A percentile compares a stretch with the other conserved stretches of the same genome.
Evolutionary conservation across 176 grass and related monocot species (phyloP).

Genomic region (Cenchrus purpureus): DNA sequence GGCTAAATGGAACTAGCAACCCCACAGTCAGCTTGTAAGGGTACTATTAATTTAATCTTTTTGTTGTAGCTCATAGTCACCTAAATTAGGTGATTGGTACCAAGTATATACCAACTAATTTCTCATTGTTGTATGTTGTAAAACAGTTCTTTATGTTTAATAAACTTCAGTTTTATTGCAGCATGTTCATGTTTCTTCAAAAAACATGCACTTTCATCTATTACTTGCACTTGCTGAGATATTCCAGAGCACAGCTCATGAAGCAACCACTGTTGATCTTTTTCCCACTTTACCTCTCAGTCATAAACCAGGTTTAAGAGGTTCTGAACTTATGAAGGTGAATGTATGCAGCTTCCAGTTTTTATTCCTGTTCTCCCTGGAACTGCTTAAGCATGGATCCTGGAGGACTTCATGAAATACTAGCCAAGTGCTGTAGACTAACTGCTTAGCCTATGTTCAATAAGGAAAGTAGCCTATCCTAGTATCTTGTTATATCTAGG

Average conservation of each 20-base stretch:
- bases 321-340: conserved; percentile 9
- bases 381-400: conserved; percentile 29
- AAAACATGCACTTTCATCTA: conserved; percentile 31
- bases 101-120: conserved; percentile 48
- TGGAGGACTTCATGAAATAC: background rate
- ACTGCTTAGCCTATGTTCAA: background rate
- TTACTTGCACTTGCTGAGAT: background rate
- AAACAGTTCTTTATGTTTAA: conserved; percentile 29
- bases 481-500: background rate
- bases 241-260: conserved; percentile 1
- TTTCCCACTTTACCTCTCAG: background rate
- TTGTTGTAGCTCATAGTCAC: conserved; percentile 31
- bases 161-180: conserved; percentile 41
- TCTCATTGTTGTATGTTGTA: conserved; percentile 47
- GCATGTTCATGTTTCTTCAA: background rate
- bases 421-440: conserved; percentile 11
- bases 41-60: conserved; percentile 37
- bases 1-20: conserved; percentile 57
- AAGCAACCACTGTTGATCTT: conserved; percentile 7
- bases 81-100: conserved; percentile 42
- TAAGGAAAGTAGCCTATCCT: background rate
- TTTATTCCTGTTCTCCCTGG: background rate
- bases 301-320: conserved; percentile 11
- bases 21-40: conserved; percentile 57
- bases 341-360: conserved; percentile 7